A percentile compares a stretch with the other conserved stretches of the same genome.
phyloP scores from a whole-genome alignment of 2,329 filamentous ascomycete genomes.

The Ascochyta fabae region DNA sequence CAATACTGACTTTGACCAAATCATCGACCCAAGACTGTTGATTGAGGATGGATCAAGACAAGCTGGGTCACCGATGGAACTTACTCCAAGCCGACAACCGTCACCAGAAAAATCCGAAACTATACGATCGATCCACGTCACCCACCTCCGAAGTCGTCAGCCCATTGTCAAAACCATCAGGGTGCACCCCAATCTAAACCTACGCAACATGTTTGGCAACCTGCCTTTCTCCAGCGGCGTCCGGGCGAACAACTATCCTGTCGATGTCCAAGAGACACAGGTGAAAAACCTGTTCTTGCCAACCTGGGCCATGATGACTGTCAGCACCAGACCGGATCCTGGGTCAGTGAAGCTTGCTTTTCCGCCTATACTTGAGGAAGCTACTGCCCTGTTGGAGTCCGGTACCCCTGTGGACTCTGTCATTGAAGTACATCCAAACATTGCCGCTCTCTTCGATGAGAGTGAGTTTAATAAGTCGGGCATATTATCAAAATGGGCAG shows the following conservation, averaged over 20 bases:
- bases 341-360: conserved; percentile 24
- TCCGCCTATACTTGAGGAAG: conserved; percentile 19
- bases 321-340: conserved; percentile 29
- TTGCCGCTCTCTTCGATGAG: conserved; percentile 32
- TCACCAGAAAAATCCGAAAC: conserved; percentile 9
- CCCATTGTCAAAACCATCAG: conserved; percentile 28
- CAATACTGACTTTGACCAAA: conserved; percentile 11
- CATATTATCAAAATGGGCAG: conserved; percentile 30
- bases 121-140: conserved; percentile 24
- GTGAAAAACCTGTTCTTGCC: conserved; percentile 28
- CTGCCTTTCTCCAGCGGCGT: conserved; percentile 24
- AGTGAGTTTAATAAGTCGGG: conserved; percentile 24
- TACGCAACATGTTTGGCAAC: conserved; percentile 27
- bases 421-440: conserved; percentile 30
- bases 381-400: conserved; percentile 18
- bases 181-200: conserved; percentile 31
- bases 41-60: conserved; percentile 1
- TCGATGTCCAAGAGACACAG: conserved; percentile 18
- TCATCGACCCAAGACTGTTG: conserved; percentile 22
- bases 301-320: conserved; percentile 35
- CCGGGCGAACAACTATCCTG: conserved; percentile 17
- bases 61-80: conserved; percentile 17
- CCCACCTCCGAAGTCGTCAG: conserved; percentile 28
- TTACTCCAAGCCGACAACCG: conserved; percentile 9
- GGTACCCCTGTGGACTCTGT: conserved; percentile 19